These are phyloP conservation scores for Millerozyma miso DNA, from an alignment of 805 yeast species.

Conservation along the genomic window DNA sequence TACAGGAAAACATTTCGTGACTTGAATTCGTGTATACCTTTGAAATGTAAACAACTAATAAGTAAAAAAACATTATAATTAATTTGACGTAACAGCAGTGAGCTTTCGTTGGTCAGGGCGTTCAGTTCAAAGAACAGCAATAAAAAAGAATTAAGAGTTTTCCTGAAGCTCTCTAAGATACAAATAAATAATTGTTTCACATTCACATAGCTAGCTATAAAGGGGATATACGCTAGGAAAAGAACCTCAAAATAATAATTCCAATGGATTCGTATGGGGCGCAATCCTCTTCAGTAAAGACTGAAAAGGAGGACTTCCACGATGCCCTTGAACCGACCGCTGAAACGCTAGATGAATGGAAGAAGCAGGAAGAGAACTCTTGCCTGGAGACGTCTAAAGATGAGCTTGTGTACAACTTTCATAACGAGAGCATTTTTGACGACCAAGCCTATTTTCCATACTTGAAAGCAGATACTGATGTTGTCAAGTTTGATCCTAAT, in stretches of 20 bases:
- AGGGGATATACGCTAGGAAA: no score
- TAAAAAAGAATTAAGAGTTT: no score
- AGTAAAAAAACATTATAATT: background rate
- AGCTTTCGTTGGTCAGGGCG: no score
- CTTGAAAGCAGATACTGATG: conserved; percentile 12
- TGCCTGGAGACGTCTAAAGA: background rate
- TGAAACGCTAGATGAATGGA: background rate
- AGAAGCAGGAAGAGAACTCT: background rate
- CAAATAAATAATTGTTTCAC: no score
- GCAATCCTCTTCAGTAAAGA: background rate
- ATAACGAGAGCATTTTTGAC: conserved; percentile 35
- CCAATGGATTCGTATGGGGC: background rate
- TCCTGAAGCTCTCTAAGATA: no score
- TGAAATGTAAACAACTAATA: background rate
- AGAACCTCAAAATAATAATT: background rate
- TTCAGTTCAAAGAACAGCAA: no score
- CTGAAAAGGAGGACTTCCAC: background rate
- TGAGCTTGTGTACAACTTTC: conserved; percentile 29
- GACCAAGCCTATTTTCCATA: conserved; percentile 32
- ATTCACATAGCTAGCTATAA: no score
- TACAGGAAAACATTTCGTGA: background rate
- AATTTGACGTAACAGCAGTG: background rate
- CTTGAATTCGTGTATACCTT: background rate
- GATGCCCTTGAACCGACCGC: background rate
- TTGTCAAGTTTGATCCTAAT: conserved; percentile 32